These are phyloP conservation scores for Arthroderma sp. DNA, from an alignment of 2,329 filamentous ascomycete species.

Conservation along the genomic window DNA sequence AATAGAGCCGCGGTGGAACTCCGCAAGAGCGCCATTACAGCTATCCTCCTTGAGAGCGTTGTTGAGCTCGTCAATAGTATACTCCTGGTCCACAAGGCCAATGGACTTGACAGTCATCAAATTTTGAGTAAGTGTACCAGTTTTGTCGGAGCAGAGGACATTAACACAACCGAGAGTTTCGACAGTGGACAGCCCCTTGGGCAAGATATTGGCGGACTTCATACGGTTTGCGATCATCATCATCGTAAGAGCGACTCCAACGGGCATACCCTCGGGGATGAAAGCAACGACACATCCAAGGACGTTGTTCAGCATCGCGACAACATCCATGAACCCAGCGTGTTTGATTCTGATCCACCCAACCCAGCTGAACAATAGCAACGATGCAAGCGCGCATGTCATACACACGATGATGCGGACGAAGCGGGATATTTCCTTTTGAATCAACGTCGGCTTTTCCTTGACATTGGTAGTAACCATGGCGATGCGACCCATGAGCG, in stretches of 20 bases:
- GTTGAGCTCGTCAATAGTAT: neutral
- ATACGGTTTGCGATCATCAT: slow-evolving; percentile 68
- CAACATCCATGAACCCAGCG: slow-evolving; percentile 59
- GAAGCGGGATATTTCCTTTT: slow-evolving; percentile 62
- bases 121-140: slow-evolving; percentile 41
- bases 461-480: slow-evolving; percentile 59
- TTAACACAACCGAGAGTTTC: slow-evolving; percentile 63
- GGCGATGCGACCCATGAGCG: slow-evolving; percentile 65
- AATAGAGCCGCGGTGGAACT: slow-evolving; percentile 43
- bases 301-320: slow-evolving; percentile 59
- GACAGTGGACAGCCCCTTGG: slow-evolving; percentile 68
- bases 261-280: slow-evolving; percentile 61
- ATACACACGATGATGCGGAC: slow-evolving; percentile 56
- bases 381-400: slow-evolving; percentile 23
- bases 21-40: slow-evolving; percentile 37
- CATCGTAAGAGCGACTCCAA: slow-evolving; percentile 56
- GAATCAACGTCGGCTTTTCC: slow-evolving; percentile 54
- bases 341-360: slow-evolving; percentile 56
- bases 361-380: slow-evolving; percentile 38
- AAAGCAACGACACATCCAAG: slow-evolving; percentile 63
- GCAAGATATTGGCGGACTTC: slow-evolving; percentile 63
- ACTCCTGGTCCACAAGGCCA: slow-evolving; percentile 23
- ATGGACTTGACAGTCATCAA: slow-evolving; percentile 58
- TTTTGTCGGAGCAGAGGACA: slow-evolving; percentile 67
- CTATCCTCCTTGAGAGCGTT: slow-evolving; percentile 48